phyloP scores from a whole-genome alignment of 768 basidiomycete genomes.

The Hemileccinum impolitum region DNA sequence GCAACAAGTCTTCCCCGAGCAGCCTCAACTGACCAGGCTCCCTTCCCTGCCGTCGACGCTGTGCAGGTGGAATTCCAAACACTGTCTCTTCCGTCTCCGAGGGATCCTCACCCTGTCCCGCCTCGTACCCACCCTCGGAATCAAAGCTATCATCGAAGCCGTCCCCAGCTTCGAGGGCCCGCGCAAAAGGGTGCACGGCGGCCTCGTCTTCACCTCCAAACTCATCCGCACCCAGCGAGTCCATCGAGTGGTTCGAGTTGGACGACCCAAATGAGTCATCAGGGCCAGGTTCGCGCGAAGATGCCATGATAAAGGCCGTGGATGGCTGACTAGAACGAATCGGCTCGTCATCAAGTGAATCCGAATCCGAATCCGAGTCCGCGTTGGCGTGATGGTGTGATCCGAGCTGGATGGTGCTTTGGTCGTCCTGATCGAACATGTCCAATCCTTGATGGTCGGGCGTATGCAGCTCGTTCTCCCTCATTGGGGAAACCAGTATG shows the following conservation, averaged over 20 bases:
- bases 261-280: conserved; percentile 42
- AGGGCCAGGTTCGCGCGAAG: conserved; percentile 29
- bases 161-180: conserved; percentile 29
- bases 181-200: conserved; percentile 61
- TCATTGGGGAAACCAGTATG: background rate
- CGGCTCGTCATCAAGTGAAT: conserved; percentile 54
- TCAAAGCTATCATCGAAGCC: conserved; percentile 53
- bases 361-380: conserved; percentile 55
- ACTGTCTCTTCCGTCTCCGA: conserved; percentile 57
- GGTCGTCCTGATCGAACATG: conserved; percentile 26
- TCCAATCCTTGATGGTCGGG: conserved; percentile 24
- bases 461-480: conserved; percentile 15
- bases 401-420: conserved; percentile 13
- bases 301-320: conserved; percentile 67
- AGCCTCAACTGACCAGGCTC: conserved; percentile 42
- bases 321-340: conserved; percentile 62
- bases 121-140: conserved; percentile 38
- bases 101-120: conserved; percentile 12
- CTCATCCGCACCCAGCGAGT: conserved; percentile 49
- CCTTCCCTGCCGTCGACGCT: conserved; percentile 32
- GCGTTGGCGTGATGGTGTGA: conserved; percentile 6
- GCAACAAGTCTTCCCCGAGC: conserved; percentile 59
- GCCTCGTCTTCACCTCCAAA: conserved; percentile 36
- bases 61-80: conserved; percentile 63
- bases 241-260: conserved; percentile 57